Percentiles rank a stretch among this genome's conserved stretches.
These are phyloP conservation scores for Pythium insidiosum DNA, from an alignment of 352 stramenopile genomes.

Conservation along the genomic window DNA sequence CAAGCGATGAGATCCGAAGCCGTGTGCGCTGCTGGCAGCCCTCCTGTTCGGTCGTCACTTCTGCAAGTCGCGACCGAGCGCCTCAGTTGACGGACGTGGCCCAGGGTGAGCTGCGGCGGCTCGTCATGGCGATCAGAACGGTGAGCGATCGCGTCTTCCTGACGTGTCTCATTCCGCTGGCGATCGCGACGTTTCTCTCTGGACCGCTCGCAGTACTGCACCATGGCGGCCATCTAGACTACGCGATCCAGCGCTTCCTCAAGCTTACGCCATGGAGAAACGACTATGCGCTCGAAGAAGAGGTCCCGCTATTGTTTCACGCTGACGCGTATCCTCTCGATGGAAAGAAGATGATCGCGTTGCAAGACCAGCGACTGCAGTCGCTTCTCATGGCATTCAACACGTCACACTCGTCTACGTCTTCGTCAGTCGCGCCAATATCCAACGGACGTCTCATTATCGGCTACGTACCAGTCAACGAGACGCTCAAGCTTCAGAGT, in stretches of 20 bases:
- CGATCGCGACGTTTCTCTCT: slow-evolving; percentile 1
- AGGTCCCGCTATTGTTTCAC: slow-evolving; percentile 2
- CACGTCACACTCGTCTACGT: no score
- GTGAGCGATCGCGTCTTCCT: no score
- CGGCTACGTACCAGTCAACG: no score
- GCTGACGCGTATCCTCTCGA: background rate
- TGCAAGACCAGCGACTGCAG: slow-evolving; percentile 1
- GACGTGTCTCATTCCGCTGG: background rate
- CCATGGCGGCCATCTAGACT: background rate
- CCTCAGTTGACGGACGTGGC: background rate
- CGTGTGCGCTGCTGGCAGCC: no score
- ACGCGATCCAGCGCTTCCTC: background rate
- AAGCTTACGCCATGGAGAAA: background rate
- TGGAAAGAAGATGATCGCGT: background rate
- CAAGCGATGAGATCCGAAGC: no score
- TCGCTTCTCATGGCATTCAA: no score
- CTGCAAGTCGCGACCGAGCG: background rate
- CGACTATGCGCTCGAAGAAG: background rate
- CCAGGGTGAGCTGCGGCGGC: background rate
- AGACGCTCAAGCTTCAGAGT: no score
- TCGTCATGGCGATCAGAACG: background rate
- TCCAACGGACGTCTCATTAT: no score
- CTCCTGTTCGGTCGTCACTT: no score
- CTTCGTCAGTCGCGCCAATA: no score
- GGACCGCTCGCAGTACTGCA: background rate